A percentile compares a stretch with the other conserved stretches of the same genome.
phyloP scores from a whole-genome alignment of 495 filamentous ascomycete genomes.

The Talaromyces stipitatus region DNA sequence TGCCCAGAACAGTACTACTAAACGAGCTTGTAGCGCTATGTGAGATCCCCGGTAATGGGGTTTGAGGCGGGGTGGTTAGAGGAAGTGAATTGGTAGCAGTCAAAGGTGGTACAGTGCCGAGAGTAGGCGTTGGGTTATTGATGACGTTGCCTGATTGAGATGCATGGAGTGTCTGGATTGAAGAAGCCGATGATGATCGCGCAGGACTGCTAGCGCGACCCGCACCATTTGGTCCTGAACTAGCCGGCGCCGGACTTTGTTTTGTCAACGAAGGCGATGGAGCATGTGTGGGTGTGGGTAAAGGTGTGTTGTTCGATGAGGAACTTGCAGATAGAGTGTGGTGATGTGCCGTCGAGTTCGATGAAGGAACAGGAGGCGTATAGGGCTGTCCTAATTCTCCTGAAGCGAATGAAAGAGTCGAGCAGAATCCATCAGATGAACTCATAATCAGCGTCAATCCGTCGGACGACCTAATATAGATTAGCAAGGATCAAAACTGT shows the following conservation, averaged over 20 bases:
- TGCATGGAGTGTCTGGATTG: constrained; percentile 56
- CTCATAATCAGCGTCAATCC: constrained; percentile 89
- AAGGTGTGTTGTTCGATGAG: constrained; percentile 53
- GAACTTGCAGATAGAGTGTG: not conserved
- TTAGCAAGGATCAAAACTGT: not conserved
- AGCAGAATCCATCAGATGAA: constrained; percentile 97
- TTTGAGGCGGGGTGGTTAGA: constrained; percentile 75
- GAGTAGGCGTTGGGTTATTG: constrained; percentile 71
- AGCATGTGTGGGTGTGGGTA: constrained; percentile 58
- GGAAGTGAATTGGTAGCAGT: constrained; percentile 60
- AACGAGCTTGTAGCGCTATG: constrained; percentile 34
- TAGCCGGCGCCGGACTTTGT: constrained; percentile 35
- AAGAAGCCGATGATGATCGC: constrained; percentile 78
- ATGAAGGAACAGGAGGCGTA: constrained; percentile 36
- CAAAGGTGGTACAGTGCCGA: constrained; percentile 66
- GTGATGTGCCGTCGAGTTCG: constrained; percentile 18
- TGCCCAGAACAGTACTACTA: constrained; percentile 45
- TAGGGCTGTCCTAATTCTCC: constrained; percentile 87
- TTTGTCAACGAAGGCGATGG: constrained; percentile 49
- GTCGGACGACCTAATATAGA: constrained; percentile 74
- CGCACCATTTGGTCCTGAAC: constrained; percentile 33
- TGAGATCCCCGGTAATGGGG: constrained; percentile 45
- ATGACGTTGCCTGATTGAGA: constrained; percentile 36
- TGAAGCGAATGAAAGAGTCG: constrained; percentile 71
- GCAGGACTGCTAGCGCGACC: constrained; percentile 64